Base-by-base conservation (phyloP, 305 asterid species). In the Fraxinus latifolia region DNA sequence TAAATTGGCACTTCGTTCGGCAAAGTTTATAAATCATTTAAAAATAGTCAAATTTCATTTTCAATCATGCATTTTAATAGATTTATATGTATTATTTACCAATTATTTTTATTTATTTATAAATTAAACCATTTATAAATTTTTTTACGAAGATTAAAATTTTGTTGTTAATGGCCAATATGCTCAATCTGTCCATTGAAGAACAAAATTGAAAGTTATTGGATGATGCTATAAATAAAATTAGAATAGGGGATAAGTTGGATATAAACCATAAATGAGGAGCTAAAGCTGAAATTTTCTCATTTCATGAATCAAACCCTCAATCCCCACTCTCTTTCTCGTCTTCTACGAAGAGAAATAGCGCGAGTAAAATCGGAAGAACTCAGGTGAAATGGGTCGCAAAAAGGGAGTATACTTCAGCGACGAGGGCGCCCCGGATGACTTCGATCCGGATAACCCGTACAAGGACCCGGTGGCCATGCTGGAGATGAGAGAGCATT, bases 391-490 rank as follows among this genome's bases (percentile, higher is more conserved):
- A 82, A 96, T 94, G 99, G 98, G 96, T 79, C 90, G 98, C 85
- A 94, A 93, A 84, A 96, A 91, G 88, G 97, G 93, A 72, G 92
- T 86, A 27, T 85, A 82, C 78, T 88, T 93, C 89, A 25, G 32
- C 11, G 97, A 96, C 84, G 98, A 96, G 58, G 95, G 96, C 0
- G 91, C 97, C n/a, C 99, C 98, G 60, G 97, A 95, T 78, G 92
- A 91, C 47, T 96, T 93, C 91, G 97, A 96, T 86, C 95, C 94
- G 81, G 92, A 87, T 60, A 88, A 91, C 39, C 99, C 99, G 33
- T 94, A 94, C 86, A 96, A 92, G 88, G 98, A 96, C 82, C 98
- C 99, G 82, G 98, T 96, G 47, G 97, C 97, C 19, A 87, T 90
- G 89, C 88, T 94, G 19, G 99, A 96, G 94, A 96, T 96, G 99